Evolutionary conservation across 116 monocot genomes (phyloP), one percentile per base, ranked within the genome.

Genomic region (Thalassia testudinum): DNA sequence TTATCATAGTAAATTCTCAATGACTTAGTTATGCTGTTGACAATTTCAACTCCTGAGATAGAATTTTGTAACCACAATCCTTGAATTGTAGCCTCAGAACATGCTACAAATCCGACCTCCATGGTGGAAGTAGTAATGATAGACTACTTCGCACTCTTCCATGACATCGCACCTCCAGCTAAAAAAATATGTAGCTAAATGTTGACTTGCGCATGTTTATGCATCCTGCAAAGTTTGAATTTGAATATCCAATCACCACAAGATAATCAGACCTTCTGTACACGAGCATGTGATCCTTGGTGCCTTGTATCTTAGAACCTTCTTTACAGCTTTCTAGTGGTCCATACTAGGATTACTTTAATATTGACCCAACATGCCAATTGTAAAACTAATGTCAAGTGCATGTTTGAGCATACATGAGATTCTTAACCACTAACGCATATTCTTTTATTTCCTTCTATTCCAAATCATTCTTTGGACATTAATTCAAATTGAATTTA

Each of bases 91-190:
- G n/a, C n/a, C n/a, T n/a, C n/a, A n/a, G n/a, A n/a, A n/a, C 34
- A 57, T 17, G 20, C 34, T 12, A 57, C 18, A 40, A 38, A 57
- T 42, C 42, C 34, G 21, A 42, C 40, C 30, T 34, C 57, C 57
- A 42, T 57, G 42, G 57, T 57, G 19, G 57, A 57, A 42, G 17
- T 23, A n/a, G n/a, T n/a, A n/a, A n/a, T n/a, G n/a, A n/a, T n/a
- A n/a, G n/a, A n/a, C n/a, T n/a, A n/a, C n/a, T 57, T 57, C 0
- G 10, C 42, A 57, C 42, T 57, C 30, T 21, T 43, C 57, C 42
- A 57, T 40, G 57, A 42, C 6, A 57, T 5, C 21, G 5, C 57
- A 12, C 57, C 57, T 18, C 37, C 42, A 38, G 40, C 57, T 40
- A 57, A 20, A 57, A 12, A 21, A 57, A 57, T 15, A 57, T 43